Evolutionary conservation across 306 rosid species (phyloP), one percentile per base, ranked within the genome.

Genomic region (Pueraria montana): DNA sequence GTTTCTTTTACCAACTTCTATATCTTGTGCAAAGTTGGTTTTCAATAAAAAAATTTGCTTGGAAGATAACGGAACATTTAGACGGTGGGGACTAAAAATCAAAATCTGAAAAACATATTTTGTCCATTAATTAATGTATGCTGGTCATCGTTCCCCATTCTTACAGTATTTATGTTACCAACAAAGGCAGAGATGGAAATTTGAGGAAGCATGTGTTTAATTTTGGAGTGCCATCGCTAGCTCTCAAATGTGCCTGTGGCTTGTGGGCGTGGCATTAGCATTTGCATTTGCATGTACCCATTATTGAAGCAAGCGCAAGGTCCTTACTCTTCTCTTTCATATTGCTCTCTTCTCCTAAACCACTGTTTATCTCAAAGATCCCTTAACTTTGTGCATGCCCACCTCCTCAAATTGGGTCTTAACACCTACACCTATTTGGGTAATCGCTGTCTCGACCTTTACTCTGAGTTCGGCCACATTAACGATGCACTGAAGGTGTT

Each of bases 401-500:
- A 84, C 68, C 80, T 92, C 87, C 27, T 90, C 74, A 94, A 93
- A 87, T 77, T 90, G 38, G 95, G 97, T 61, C 85, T 91, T 24
- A 87, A 90, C 79, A n/a, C 71, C 76, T 87, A 88, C 67, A 90
- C 97, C 38, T 92, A 85, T 86, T 76, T 90, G 84, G 97, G 95
- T 38, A 94, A 94, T 65, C 92, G 93, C 53, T 88, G 88, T 79
- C 83, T 94, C 78, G 79, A 93, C 55, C 78, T 84, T 2, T 91
- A 91, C 88, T 66, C 85, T 0, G 87, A 84, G 43, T 85, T 88
- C 40, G 94, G 92, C 49, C 71, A 76, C n/a, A 18, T 83, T 63
- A 69, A 36, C 23, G 95, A 94, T 74, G 92, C 89, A 20, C 77
- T 88, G 49, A 85, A 83, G 78, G 90, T 83, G 74, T 87, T 90